These are phyloP conservation scores for Microdochium paspali DNA, from an alignment of 2,329 filamentous ascomycete species.

Conservation along the genomic window DNA sequence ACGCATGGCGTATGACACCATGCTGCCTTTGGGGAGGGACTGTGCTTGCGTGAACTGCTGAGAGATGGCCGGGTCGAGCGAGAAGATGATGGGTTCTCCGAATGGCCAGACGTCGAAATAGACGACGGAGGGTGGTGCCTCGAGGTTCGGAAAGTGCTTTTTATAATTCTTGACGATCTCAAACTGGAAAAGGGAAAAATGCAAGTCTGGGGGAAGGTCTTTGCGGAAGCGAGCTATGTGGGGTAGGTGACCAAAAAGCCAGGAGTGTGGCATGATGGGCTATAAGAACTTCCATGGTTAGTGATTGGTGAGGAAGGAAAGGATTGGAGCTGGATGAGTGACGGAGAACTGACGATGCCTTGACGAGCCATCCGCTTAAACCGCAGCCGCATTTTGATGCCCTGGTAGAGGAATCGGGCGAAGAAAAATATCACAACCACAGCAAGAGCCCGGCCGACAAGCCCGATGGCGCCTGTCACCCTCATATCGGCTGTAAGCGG, in stretches of 20 bases:
- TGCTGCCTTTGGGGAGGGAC: constrained; percentile 22
- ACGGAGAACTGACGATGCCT: neutral
- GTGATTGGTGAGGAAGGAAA: no score
- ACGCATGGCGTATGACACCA: constrained; percentile 12
- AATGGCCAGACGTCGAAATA: constrained; percentile 30
- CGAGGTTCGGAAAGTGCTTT: neutral
- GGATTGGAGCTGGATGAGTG: no score
- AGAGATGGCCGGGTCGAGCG: constrained; percentile 25
- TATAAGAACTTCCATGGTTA: constrained; percentile 2
- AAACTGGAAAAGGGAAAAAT: constrained; percentile 14
- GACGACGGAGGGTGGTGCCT: constrained; percentile 5
- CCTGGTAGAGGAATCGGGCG: neutral
- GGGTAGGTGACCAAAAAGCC: constrained; percentile 21
- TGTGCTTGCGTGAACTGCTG: constrained; percentile 25
- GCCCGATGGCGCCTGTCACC: neutral
- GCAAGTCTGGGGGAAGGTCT: constrained; percentile 15
- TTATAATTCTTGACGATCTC: constrained; percentile 15
- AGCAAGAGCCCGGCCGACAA: neutral
- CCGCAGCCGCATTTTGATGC: neutral
- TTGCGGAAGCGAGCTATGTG: constrained; percentile 14
- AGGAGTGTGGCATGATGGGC: constrained; percentile 23
- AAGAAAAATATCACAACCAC: neutral
- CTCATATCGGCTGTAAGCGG: neutral
- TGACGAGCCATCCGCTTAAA: neutral
- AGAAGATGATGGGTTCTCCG: constrained; percentile 21